A percentile compares a stretch with the other conserved stretches of the same genome.
These are phyloP conservation scores for Cyamopsis tetragonoloba DNA, from an alignment of 306 rosid genomes.

Conservation along the genomic window DNA sequence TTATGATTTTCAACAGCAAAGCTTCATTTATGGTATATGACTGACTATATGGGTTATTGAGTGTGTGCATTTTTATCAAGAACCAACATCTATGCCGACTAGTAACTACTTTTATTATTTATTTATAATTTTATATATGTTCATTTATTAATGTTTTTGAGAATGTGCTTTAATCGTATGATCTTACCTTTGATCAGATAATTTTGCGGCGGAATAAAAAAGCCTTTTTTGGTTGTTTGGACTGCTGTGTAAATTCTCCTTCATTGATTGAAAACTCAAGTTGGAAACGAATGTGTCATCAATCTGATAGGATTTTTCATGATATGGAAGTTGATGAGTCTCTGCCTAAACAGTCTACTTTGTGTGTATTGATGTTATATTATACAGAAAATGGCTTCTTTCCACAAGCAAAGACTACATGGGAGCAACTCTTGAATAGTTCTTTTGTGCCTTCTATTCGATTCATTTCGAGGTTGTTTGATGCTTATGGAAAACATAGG, in stretches of 20 bases:
- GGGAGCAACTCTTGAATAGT: slow-evolving; percentile 61
- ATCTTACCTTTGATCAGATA: slow-evolving; percentile 39
- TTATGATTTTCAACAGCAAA: too few species aligned
- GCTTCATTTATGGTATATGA: too few species aligned
- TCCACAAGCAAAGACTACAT: slow-evolving; percentile 43
- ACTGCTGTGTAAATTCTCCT: slow-evolving; percentile 14
- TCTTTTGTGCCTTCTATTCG: slow-evolving; percentile 46
- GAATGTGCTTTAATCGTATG: slow-evolving; percentile 35
- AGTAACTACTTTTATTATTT: background rate
- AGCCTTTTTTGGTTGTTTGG: slow-evolving; percentile 1
- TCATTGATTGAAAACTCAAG: slow-evolving; percentile 17
- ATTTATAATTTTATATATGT: too few species aligned
- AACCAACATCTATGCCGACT: background rate
- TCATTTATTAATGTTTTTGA: too few species aligned
- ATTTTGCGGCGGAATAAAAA: slow-evolving; percentile 32
- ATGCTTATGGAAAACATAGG: slow-evolving; percentile 41
- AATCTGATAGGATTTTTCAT: slow-evolving; percentile 36
- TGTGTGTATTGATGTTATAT: slow-evolving; percentile 43
- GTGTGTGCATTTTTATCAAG: background rate
- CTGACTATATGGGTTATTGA: too few species aligned
- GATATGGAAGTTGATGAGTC: slow-evolving; percentile 34
- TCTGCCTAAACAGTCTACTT: slow-evolving; percentile 33
- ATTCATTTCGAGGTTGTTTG: slow-evolving; percentile 50
- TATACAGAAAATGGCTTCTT: slow-evolving; percentile 39
- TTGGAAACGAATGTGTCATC: slow-evolving; percentile 38